Percentiles rank a stretch among this genome's conserved stretches.
phyloP scores from a whole-genome alignment of 306 rosid species.

The Fragaria nilgerrensis region DNA sequence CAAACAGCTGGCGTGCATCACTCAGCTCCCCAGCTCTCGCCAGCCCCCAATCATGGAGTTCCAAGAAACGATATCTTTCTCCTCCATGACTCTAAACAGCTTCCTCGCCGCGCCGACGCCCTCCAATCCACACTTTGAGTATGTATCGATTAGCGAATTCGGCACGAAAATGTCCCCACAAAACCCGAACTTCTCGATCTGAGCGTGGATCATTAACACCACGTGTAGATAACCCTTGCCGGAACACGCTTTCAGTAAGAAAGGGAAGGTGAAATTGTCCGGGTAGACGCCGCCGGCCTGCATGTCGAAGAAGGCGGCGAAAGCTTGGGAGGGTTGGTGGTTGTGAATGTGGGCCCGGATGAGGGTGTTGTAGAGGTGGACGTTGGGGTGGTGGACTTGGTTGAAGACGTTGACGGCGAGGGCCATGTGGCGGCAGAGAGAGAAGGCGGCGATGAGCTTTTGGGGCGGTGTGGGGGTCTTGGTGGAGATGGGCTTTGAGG shows the following conservation, averaged over 20 bases:
- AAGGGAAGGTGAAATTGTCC: constrained; percentile 63
- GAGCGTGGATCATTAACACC: constrained; percentile 62
- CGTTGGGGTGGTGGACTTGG: constrained; percentile 59
- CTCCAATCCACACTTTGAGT: constrained; percentile 53
- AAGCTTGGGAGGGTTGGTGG: constrained; percentile 46
- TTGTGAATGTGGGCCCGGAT: constrained; percentile 66
- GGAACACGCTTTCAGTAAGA: constrained; percentile 48
- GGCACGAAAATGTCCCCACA: constrained; percentile 60
- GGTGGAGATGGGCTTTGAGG: constrained; percentile 62
- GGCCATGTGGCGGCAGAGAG: constrained; percentile 54
- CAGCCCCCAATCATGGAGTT: constrained; percentile 62
- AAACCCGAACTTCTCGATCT: constrained; percentile 60
- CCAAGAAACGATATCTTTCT: constrained; percentile 63
- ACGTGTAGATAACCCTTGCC: constrained; percentile 39
- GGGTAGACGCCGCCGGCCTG: constrained; percentile 43
- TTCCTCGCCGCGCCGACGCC: constrained; percentile 50
- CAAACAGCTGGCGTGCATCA: constrained; percentile 56
- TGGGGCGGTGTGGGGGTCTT: constrained; percentile 55
- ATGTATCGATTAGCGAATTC: constrained; percentile 57
- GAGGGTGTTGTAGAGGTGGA: constrained; percentile 56
- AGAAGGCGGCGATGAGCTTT: constrained; percentile 72
- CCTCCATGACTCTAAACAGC: constrained; percentile 49
- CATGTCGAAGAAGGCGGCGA: constrained; percentile 48
- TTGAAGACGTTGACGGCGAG: constrained; percentile 63
- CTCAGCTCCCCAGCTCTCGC: constrained; percentile 41